Evolutionary conservation across 2,329 filamentous ascomycete genomes (phyloP), one percentile per base, ranked within the genome.

Genomic region (Alternaria rosae): DNA sequence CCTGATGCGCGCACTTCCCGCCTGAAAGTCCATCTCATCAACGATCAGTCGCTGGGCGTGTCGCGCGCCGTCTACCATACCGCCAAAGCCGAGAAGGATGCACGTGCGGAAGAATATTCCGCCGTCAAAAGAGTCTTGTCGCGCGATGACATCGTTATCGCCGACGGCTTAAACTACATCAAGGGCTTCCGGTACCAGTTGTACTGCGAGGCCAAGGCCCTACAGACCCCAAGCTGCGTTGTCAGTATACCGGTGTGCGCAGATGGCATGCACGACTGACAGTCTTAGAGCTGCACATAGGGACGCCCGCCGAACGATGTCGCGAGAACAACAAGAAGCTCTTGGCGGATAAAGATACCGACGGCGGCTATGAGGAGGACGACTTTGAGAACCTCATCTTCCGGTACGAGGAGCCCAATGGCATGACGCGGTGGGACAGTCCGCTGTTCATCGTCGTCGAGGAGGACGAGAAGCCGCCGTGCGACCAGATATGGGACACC

Each of bases 181-280:
- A 95, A 95, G 79, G 92, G 92, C 38, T 95, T 92, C 87, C 86
- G 92, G 51, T 96, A 96, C 77, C 92, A 96, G 82, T 83, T 96
- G 21, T 91, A 90, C 78, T 94, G 92, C 81, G 92, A 95, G 80
- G 88, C 92, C 38, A 95, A 95, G 80, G 92, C 92, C 50, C 82
- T 92, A 56, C 83, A 89, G 65, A 95, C 92, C 4, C 87, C 91
- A 4, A 91, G 87, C 78, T 93, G 91, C 72, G 88, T 95, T 59
- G 82, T 95, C 76, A 76, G 83, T 77, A 44, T 20, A 20, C 26
- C 23, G 43, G 43, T 52, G 23, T n/a, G 15, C 17, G 20, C 10
- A 12, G 21, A 6, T 12, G 38, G 43, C 15, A 11, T 32, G 58
- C 32, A 41, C 21, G 41, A 57, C 79, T 82, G 68, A 82, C 67